A percentile compares a stretch with the other conserved stretches of the same genome.
These are phyloP conservation scores for Didymella segeticola DNA, from an alignment of 2,329 filamentous ascomycete species.

Conservation along the genomic window DNA sequence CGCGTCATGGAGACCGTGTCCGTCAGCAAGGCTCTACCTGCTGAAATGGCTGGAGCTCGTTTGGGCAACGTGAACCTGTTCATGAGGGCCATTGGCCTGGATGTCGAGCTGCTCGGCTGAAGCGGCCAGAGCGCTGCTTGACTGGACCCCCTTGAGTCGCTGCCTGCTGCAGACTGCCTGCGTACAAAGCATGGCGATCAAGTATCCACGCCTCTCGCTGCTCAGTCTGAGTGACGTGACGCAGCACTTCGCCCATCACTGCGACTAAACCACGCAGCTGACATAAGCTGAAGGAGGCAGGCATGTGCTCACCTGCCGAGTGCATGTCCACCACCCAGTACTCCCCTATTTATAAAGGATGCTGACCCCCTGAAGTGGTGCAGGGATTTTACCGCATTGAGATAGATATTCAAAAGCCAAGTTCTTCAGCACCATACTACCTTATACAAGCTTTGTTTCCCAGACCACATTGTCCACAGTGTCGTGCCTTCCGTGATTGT, in stretches of 20 bases:
- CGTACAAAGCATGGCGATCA: neutral
- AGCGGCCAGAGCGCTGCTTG: neutral
- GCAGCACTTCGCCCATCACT: neutral
- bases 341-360: slow-evolving; percentile 20
- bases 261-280: neutral
- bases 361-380: slow-evolving; percentile 18
- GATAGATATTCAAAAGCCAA: slow-evolving; percentile 13
- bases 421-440: slow-evolving; percentile 2
- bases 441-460: slow-evolving; percentile 6
- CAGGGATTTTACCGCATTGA: slow-evolving; percentile 19
- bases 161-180: neutral
- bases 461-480: neutral
- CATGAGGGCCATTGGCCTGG: slow-evolving; percentile 97
- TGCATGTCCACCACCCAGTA: slow-evolving; percentile 18
- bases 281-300: neutral
- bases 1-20: slow-evolving; percentile 94
- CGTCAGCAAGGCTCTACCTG: slow-evolving; percentile 86
- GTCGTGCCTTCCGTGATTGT: neutral
- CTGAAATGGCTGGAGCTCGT: slow-evolving; percentile 82
- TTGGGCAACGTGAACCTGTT: slow-evolving; percentile 95
- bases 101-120: slow-evolving; percentile 79
- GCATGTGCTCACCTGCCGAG: slow-evolving; percentile 4
- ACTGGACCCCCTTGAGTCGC: neutral
- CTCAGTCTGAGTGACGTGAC: neutral
- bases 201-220: slow-evolving; percentile 3